Percentiles rank a stretch among this genome's conserved stretches.
Conservation (phyloP, 768 basidiomycete species). For the Auriscalpium vulgare region DNA sequence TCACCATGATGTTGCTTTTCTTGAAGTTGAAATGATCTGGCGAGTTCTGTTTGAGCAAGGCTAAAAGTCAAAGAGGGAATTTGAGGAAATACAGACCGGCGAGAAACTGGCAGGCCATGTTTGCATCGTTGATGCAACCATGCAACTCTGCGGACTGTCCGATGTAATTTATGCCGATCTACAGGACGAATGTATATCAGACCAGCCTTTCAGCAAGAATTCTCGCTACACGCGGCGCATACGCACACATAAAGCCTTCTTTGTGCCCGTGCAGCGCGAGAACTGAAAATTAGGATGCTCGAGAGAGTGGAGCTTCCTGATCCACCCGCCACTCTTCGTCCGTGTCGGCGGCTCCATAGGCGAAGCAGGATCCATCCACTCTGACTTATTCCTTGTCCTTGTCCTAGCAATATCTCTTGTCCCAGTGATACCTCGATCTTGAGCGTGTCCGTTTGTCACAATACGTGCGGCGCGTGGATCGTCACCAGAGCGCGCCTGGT, state of each 20-base stretch:
- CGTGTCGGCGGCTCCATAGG: not conserved
- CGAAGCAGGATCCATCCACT: not conserved
- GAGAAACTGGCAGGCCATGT: conserved; percentile 35
- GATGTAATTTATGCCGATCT: conserved; percentile 41
- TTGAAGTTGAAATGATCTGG: conserved; percentile 32
- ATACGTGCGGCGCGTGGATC: not conserved
- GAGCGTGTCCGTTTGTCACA: not conserved
- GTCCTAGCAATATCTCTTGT: too few relatives aligned
- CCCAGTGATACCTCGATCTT: not conserved
- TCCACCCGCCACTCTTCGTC: not conserved
- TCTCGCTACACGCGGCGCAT: not conserved
- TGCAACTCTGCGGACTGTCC: conserved; percentile 28
- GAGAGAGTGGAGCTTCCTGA: not conserved
- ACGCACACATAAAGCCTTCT: not conserved
- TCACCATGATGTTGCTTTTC: conserved; percentile 39
- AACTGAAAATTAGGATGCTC: not conserved
- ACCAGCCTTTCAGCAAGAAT: not conserved
- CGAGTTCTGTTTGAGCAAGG: not conserved
- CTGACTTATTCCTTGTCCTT: too few relatives aligned
- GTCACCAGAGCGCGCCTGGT: not conserved
- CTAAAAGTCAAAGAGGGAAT: too few relatives aligned
- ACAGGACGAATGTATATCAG: not conserved
- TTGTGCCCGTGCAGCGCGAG: not conserved
- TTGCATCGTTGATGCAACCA: conserved; percentile 45
- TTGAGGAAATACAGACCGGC: conserved; percentile 12